Conservation (phyloP, 805 yeast species). For the Lachancea fermentati region DNA sequence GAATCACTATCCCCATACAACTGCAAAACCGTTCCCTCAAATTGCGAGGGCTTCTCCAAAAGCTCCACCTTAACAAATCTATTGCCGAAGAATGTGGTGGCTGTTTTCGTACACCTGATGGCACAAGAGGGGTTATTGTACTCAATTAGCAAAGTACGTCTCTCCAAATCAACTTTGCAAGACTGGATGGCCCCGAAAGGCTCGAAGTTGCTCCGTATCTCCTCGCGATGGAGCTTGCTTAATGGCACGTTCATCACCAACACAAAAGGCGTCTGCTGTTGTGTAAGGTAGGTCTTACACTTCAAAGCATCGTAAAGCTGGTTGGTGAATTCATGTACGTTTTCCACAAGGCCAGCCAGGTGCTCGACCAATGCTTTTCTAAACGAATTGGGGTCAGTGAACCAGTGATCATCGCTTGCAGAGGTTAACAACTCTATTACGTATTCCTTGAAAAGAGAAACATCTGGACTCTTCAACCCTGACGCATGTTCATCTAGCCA, state of each 20-base stretch:
- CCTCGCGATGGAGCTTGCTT: not conserved
- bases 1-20: slow-evolving; percentile 2
- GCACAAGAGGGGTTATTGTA: slow-evolving; percentile 8
- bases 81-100: slow-evolving; percentile 11
- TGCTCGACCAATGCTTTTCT: slow-evolving; percentile 1
- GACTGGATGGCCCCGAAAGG: slow-evolving; percentile 9
- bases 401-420: not conserved
- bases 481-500: not conserved
- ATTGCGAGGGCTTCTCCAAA: slow-evolving; percentile 1
- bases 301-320: not conserved
- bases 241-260: slow-evolving; percentile 5
- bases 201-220: slow-evolving; percentile 4
- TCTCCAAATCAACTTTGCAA: slow-evolving; percentile 5
- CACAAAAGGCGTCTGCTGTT: slow-evolving; percentile 1
- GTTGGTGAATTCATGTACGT: not conserved
- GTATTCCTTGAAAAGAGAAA: not conserved
- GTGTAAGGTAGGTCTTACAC: not conserved
- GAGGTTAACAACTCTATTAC: not conserved
- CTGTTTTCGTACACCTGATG: slow-evolving; percentile 10
- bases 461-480: not conserved
- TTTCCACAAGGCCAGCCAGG: not conserved
- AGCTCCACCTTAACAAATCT: slow-evolving; percentile 12
- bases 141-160: slow-evolving; percentile 8
- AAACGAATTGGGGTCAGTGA: not conserved
- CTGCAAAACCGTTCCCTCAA: slow-evolving; percentile 7